Evolutionary conservation across 2,329 filamentous ascomycete genomes (phyloP), one percentile per base, ranked within the genome.

Genomic region (Verticillium dahliae): DNA sequence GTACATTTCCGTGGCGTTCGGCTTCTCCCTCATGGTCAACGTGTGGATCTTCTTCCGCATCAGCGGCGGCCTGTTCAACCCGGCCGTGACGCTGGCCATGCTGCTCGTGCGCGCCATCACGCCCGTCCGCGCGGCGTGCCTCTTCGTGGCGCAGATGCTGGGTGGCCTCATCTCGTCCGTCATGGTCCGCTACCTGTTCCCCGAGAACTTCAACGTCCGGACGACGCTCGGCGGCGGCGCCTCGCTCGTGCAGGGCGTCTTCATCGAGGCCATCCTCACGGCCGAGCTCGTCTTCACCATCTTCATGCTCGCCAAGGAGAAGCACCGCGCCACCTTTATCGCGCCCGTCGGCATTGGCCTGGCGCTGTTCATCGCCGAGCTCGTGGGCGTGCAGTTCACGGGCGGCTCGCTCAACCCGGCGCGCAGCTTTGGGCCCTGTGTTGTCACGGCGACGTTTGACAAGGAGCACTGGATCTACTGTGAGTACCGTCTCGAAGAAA

Each of bases 251-350:
- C 79, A 80, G 65, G 80, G 79, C n/a, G 70, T 81, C 27, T 76
- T 82, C 61, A 79, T 82, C 45, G 80, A 82, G 64, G 78, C 79
- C 65, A 71, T 82, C 35, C 69, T 81, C 15, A 81, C 80, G 2
- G 75, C 78, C 11, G 76, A 81, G 64, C 65, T 82, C 33, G 73
- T 80, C 14, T 80, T 81, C 61, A 77, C 78, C 11, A 79, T 81
- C 60, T 79, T 81, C 63, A 81, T 81, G 79, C 72, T 81, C n/a
- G 79, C 80, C 27, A 78, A 78, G 33, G 79, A 81, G 68, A 80
- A 81, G 66, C 79, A 81, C 60, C 71, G 72, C 4, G 78, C 73
- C 0, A 81, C 78, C 1, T 80, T 80, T 60, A 73, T 81, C 15
- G 80, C 79, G 14, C 80, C 79, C 0, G 70, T 81, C 1, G 79